Evolutionary conservation across 2,329 filamentous ascomycete genomes (phyloP), one percentile per base, ranked within the genome.

Genomic region (Cryphonectria radicalis): DNA sequence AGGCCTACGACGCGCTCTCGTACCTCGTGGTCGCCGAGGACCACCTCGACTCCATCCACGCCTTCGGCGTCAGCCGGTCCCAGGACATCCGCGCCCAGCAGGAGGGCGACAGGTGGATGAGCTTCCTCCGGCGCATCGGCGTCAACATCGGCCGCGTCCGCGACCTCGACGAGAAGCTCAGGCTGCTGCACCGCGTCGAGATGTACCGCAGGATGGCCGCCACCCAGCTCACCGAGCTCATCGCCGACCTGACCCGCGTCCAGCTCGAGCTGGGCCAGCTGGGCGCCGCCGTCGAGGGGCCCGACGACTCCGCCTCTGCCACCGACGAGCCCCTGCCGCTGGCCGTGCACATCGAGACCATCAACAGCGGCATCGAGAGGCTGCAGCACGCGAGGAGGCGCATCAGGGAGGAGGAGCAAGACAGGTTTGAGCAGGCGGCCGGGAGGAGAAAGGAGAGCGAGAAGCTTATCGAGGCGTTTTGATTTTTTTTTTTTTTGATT

Each of bases 221-320:
- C 68, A 84, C 83, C 22, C 92, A 94, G 78, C 88, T 97, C n/a
- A 87, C 83, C 22, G 86, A 86, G 1, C 90, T 94, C 0, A 83
- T 96, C 22, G 81, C 93, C 59, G 93, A 94, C 76, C 84, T 96
- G 50, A 88, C 93, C 79, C 88, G 88, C 69, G 95, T 96, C 73
- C 88, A 90, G 75, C 87, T 89, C 1, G 89, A 90, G 62, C 82
- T 97, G 17, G 89, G 91, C 74, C 91, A 94, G 76, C 79, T 97
- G 75, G 84, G 92, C 32, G 91, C 94, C 72, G 84, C 91, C 7
- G 91, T 95, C 13, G 89, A 88, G 0, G 86, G 88, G 70, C 92
- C 93, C 0, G 90, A 90, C 74, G 79, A 91, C 13, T 76, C 90
- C 14, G 82, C 82, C 10, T 76, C 76, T 28, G 79, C 46, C 32